phyloP scores from a whole-genome alignment of 164 flowering plant species.

The Dillenia turbinata region DNA sequence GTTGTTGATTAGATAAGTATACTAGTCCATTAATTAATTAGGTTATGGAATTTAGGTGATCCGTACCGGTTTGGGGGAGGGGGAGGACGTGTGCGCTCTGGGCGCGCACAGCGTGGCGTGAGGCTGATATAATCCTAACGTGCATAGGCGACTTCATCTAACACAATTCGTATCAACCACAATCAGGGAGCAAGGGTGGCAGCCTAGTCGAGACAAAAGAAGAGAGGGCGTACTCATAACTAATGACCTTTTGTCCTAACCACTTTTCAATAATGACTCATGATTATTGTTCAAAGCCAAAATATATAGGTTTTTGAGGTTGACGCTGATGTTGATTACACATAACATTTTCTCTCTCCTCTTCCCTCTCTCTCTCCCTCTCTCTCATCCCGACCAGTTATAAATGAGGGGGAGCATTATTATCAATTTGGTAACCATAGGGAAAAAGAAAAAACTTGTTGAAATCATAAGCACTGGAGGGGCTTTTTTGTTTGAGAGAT shows the following conservation, averaged over 20 bases:
- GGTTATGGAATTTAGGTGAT: neutral
- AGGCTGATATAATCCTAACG: conserved; percentile 37
- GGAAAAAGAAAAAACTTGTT: neutral
- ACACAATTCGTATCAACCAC: neutral
- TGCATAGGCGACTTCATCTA: conserved; percentile 12
- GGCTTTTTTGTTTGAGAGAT: neutral
- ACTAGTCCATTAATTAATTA: neutral
- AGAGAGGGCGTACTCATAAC: conserved; percentile 15
- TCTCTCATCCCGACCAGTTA: neutral
- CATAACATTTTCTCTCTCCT: neutral
- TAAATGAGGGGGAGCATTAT: neutral
- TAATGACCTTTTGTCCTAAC: conserved; percentile 19
- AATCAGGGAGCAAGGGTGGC: too few species aligned
- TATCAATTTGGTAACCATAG: neutral
- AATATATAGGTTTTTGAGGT: neutral
- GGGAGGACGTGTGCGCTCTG: neutral
- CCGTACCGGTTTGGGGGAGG: conserved; percentile 1
- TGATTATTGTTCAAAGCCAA: conserved; percentile 4
- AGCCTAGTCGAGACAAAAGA: neutral
- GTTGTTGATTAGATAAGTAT: neutral
- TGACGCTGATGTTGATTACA: conserved; percentile 14
- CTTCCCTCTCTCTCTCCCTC: neutral
- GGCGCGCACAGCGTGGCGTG: conserved; percentile 35
- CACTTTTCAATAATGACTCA: neutral
- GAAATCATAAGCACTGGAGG: neutral